A percentile compares a stretch with the other conserved stretches of the same genome.
Evolutionary conservation across 352 stramenopile species (phyloP).

Genomic region (Phytophthora multivora): DNA sequence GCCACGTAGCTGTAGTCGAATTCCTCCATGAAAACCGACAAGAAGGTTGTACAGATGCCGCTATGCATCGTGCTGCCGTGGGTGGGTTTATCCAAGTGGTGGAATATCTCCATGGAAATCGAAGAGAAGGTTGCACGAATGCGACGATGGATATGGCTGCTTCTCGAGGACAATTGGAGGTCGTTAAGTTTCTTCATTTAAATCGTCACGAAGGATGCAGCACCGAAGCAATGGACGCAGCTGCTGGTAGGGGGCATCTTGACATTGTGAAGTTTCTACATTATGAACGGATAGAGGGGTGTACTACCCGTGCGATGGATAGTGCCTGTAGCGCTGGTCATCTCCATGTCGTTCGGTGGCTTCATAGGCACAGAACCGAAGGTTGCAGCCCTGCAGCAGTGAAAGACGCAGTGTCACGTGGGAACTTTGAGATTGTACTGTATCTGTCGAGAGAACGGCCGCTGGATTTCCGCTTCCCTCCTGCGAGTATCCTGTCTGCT

Average conservation of each 20-base stretch:
- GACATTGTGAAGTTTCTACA: constrained; percentile 23
- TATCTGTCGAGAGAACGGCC: constrained; percentile 8
- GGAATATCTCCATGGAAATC: constrained; percentile 10
- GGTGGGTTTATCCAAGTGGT: constrained; percentile 10
- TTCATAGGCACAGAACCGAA: constrained; percentile 10
- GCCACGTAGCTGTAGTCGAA: constrained; percentile 4
- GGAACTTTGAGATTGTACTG: constrained; percentile 22
- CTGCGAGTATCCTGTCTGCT: constrained; percentile 8
- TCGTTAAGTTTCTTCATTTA: neutral
- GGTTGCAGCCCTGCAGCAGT: constrained; percentile 11
- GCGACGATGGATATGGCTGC: neutral
- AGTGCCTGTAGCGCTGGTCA: constrained; percentile 13
- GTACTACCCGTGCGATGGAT: constrained; percentile 13
- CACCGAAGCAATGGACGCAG: constrained; percentile 3
- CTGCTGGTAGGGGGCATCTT: constrained; percentile 7
- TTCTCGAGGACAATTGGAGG: neutral
- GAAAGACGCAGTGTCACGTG: constrained; percentile 9
- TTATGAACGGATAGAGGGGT: constrained; percentile 11
- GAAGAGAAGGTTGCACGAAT: neutral
- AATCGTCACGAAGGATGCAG: neutral
- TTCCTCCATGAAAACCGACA: constrained; percentile 13
- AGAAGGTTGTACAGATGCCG: constrained; percentile 14
- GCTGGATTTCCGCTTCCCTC: constrained; percentile 2
- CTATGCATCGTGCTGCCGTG: constrained; percentile 6
- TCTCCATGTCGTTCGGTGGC: constrained; percentile 13